Conservation (phyloP, 768 basidiomycete species). For the Amanita pseudoporphyria region DNA sequence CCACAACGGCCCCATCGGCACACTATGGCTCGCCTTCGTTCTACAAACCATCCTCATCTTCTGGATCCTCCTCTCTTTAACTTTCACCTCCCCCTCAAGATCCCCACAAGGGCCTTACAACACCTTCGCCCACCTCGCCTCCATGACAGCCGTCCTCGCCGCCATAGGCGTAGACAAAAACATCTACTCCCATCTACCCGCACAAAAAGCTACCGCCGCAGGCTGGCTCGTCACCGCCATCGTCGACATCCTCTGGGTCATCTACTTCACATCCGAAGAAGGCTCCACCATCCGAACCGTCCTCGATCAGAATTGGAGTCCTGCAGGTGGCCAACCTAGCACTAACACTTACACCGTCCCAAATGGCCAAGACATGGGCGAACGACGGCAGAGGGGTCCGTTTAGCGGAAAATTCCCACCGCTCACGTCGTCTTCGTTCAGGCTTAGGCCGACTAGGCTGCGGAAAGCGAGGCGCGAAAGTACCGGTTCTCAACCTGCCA, state of each 20-base stretch:
- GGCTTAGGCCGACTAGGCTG: not conserved
- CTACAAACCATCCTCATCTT: constrained; percentile 38
- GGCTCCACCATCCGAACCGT: not conserved
- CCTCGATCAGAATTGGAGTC: not conserved
- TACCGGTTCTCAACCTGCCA: not conserved
- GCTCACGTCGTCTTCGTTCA: not conserved
- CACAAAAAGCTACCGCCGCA: constrained; percentile 57
- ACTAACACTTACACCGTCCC: no score
- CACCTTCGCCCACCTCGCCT: constrained; percentile 20
- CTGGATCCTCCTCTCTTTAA: constrained; percentile 23
- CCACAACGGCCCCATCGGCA: constrained; percentile 38
- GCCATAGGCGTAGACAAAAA: constrained; percentile 57
- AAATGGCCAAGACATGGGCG: not conserved
- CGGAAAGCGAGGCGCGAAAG: not conserved
- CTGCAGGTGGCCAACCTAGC: no score
- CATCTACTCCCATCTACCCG: constrained; percentile 32
- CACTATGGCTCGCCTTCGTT: constrained; percentile 64
- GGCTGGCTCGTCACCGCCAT: constrained; percentile 81
- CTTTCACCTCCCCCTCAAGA: no score
- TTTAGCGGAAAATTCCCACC: constrained; percentile 1
- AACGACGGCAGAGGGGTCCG: not conserved
- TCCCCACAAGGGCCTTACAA: no score
- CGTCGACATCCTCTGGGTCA: constrained; percentile 80
- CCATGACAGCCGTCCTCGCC: constrained; percentile 70
- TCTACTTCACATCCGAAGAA: constrained; percentile 71